Conservation (phyloP, 108 stramenopile genomes). For the Fragilariopsis cylindrus region DNA sequence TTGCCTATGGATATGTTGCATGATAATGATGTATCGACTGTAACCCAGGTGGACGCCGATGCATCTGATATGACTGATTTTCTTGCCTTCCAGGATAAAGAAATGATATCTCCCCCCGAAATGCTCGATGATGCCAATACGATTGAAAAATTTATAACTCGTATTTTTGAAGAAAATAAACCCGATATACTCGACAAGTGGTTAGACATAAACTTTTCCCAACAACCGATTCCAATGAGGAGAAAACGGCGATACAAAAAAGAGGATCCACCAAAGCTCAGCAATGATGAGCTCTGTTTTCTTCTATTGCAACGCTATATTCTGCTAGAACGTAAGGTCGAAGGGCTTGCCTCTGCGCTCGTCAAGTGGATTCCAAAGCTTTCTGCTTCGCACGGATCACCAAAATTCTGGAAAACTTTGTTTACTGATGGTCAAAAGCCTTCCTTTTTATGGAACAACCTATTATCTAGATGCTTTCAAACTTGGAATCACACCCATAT, state of each 20-base stretch:
- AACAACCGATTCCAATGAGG: neutral
- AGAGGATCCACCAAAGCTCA: neutral
- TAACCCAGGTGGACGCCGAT: slow-evolving; percentile 13
- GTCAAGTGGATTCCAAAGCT: slow-evolving; percentile 62
- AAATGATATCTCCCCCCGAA: neutral
- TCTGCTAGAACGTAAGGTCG: slow-evolving; percentile 27
- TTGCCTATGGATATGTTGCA: neutral
- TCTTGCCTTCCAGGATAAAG: slow-evolving; percentile 12
- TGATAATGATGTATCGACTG: neutral
- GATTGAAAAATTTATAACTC: slow-evolving; percentile 13
- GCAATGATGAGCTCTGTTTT: neutral
- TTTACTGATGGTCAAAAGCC: slow-evolving; percentile 39
- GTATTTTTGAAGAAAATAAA: slow-evolving; percentile 21
- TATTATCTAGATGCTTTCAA: slow-evolving; percentile 44
- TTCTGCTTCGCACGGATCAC: slow-evolving; percentile 31
- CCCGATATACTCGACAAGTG: slow-evolving; percentile 14
- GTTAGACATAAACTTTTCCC: slow-evolving; percentile 3
- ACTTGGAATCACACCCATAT: slow-evolving; percentile 44
- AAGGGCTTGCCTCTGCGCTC: slow-evolving; percentile 27
- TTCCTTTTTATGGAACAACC: slow-evolving; percentile 31
- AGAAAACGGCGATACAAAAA: slow-evolving; percentile 4
- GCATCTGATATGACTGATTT: slow-evolving; percentile 35
- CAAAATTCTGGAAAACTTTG: slow-evolving; percentile 42
- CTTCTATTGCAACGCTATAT: slow-evolving; percentile 22
- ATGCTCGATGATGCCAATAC: slow-evolving; percentile 5